phyloP scores from a whole-genome alignment of 2,329 filamentous ascomycete species.

The Cytospora piceae region DNA sequence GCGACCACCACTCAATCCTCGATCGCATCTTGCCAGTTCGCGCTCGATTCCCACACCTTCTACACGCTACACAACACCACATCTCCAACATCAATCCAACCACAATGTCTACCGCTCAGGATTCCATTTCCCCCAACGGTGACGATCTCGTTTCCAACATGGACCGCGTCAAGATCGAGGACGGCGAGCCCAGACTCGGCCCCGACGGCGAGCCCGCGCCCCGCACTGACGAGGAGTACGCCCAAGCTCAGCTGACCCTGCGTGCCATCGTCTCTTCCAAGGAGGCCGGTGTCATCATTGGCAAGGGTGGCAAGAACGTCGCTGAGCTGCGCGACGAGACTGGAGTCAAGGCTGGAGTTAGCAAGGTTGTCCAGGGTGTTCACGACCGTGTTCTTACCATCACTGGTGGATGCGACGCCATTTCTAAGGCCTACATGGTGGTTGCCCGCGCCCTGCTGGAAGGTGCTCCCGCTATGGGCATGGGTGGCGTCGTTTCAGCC shows the following conservation, averaged over 20 bases:
- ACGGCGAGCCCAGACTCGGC: constrained; percentile 62
- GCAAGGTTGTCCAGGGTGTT: constrained; percentile 97
- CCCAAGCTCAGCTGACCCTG: constrained; percentile 86
- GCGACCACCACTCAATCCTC: constrained; percentile 21
- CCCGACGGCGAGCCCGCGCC: constrained; percentile 78
- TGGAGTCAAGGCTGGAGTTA: constrained; percentile 95
- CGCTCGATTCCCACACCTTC: constrained; percentile 3
- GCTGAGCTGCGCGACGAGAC: constrained; percentile 96
- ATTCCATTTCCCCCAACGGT: constrained; percentile 60
- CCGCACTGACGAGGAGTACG: constrained; percentile 97
- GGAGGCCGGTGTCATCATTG: constrained; percentile 98
- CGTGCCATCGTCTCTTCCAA: constrained; percentile 98
- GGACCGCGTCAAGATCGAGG: constrained; percentile 69
- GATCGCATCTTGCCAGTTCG: constrained; percentile 12
- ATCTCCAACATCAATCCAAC: constrained; percentile 24
- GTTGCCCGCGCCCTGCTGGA: constrained; percentile 91
- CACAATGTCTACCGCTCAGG: constrained; percentile 67
- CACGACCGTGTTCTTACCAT: constrained; percentile 97
- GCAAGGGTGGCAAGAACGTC: constrained; percentile 98
- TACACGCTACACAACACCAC: neutral
- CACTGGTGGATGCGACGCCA: constrained; percentile 84
- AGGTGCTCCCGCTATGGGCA: constrained; percentile 91
- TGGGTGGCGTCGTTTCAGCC: constrained; percentile 86
- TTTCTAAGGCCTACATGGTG: constrained; percentile 89
- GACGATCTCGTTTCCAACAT: constrained; percentile 64